Evolutionary conservation across 129 eudicot genomes (phyloP), one percentile per base, ranked within the genome.

Genomic region (Helianthus tuberosus): DNA sequence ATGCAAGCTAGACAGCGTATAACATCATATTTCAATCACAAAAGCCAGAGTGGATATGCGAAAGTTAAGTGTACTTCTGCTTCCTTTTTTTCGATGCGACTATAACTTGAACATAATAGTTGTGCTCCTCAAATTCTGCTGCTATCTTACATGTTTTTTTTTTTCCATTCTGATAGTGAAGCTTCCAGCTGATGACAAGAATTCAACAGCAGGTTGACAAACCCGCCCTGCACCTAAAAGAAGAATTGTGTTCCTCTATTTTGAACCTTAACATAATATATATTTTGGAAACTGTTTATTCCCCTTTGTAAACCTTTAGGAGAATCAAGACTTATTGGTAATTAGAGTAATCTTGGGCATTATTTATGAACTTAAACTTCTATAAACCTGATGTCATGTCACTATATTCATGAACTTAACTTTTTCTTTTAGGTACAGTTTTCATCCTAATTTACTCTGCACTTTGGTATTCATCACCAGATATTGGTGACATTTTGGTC

Each of bases 171-270:
- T 59, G 53, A 80, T 68, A 89, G 81, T 46, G 88, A 68, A 73
- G 47, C 85, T 81, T 73, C 92, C 88, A 7, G 84, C 49, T 54
- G 97, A 85, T 54, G 96, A 76, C 74, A 95, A 84, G 68, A 95
- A 81, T 68, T 95, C 96, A 50, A 80, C 94, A 73, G 97, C 97
- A 59, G 99, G 97, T 84, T 86, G 89, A 80, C 99, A 91, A 68
- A 95, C 97, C 23, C 96, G 84, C 25, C 99, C 99, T 38, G 99
- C 97, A 43, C 99, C 97, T 78, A 95, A 79, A 63, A 95, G 85
- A 16, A 95, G 88, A 64, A 95, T 90, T 2, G n/a, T 60, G 66
- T 84, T 80, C 75, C 81, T 85, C 79, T 64, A 85, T 61, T 75
- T 84, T 46, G 79, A 50, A 58, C 68, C 84, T 65, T 67, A 66